Conservation (phyloP, 495 filamentous ascomycete genomes). For the Beverwykella pulmonaria region DNA sequence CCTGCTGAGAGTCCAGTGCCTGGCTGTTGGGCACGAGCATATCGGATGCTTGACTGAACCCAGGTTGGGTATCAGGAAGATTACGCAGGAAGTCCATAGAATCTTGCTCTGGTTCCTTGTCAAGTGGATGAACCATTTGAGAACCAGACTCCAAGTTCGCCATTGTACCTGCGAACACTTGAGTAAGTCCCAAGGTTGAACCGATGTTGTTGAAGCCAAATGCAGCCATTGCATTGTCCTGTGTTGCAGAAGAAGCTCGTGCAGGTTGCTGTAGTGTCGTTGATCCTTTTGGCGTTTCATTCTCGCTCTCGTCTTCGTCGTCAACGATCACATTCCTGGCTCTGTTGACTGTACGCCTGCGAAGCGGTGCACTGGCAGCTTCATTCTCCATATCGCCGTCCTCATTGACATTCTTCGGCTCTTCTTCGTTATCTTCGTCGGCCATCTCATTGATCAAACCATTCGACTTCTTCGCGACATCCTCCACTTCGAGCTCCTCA, state of each 20-base stretch:
- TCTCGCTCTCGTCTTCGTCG: constrained; percentile 45
- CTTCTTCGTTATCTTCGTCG: constrained; percentile 50
- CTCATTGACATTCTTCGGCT: constrained; percentile 44
- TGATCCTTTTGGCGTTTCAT: constrained; percentile 27
- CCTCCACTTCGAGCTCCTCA: constrained; percentile 48
- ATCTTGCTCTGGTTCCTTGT: constrained; percentile 47
- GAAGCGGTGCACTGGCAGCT: constrained; percentile 36
- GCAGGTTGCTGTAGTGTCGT: not conserved
- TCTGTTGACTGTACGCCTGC: constrained; percentile 57
- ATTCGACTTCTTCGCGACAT: constrained; percentile 34
- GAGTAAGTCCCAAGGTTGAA: constrained; percentile 71
- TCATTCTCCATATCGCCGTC: constrained; percentile 44
- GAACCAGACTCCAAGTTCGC: constrained; percentile 57
- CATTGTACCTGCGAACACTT: constrained; percentile 92
- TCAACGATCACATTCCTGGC: constrained; percentile 38
- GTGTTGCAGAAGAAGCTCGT: constrained; percentile 1
- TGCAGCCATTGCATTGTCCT: constrained; percentile 43
- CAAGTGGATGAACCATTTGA: constrained; percentile 36
- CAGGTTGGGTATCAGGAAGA: constrained; percentile 56
- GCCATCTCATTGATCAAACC: constrained; percentile 42
- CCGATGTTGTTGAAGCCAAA: constrained; percentile 43
- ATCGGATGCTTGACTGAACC: constrained; percentile 15
- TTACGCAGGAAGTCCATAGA: constrained; percentile 54
- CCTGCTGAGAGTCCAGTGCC: constrained; percentile 4
- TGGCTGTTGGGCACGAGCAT: constrained; percentile 70